These are phyloP conservation scores for Paspalum vaginatum DNA, from an alignment of 176 grass and related monocot genomes.

Conservation along the genomic window DNA sequence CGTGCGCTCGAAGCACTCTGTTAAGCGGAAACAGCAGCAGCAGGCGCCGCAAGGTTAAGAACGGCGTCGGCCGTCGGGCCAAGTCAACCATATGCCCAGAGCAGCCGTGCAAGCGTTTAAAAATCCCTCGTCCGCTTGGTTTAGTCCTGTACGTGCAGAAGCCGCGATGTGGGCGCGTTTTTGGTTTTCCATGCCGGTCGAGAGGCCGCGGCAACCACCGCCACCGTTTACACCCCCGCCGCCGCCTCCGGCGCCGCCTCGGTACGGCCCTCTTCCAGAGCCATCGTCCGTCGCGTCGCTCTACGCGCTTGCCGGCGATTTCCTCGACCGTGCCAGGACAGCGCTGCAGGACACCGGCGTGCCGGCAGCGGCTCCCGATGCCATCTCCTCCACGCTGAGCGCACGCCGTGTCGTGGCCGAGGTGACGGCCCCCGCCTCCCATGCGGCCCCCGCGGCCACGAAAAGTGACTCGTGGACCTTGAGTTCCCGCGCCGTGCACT, in stretches of 20 bases:
- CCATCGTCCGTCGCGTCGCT: constrained; percentile 17
- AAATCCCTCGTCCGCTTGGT: no score
- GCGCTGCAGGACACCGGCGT: neutral
- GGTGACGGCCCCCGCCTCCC: constrained; percentile 21
- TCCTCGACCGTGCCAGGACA: neutral
- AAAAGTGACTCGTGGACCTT: constrained; percentile 24
- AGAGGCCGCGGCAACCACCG: neutral
- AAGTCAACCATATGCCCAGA: neutral
- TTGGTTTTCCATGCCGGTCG: constrained; percentile 19
- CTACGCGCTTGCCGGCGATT: neutral
- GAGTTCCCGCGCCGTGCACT: constrained; percentile 24
- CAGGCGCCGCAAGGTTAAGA: constrained; percentile 31
- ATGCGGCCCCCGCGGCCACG: neutral
- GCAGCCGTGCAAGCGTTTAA: no score
- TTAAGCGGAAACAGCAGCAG: constrained; percentile 21
- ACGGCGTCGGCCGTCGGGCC: neutral
- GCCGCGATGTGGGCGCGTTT: constrained; percentile 27
- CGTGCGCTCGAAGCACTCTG: constrained; percentile 19
- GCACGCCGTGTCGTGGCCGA: constrained; percentile 1
- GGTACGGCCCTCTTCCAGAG: constrained; percentile 12
- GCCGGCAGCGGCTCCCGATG: neutral
- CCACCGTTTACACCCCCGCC: neutral
- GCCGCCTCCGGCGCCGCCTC: neutral
- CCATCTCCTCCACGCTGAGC: neutral
- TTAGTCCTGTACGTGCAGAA: neutral